These are phyloP conservation scores for Dillenia turbinata DNA, from an alignment of 164 flowering plant species.

Conservation along the genomic window DNA sequence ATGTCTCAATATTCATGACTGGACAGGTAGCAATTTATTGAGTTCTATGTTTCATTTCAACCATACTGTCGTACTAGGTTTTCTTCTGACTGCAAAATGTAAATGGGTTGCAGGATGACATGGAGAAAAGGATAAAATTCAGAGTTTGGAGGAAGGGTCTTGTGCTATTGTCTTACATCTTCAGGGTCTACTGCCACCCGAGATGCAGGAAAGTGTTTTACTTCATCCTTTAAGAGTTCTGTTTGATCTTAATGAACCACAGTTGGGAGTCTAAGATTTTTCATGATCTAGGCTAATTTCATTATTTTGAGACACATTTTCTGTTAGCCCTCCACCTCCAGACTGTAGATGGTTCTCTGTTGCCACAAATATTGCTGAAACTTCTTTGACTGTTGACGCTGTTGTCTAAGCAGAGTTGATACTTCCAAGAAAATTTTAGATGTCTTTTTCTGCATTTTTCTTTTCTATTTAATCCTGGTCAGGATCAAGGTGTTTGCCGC, in stretches of 20 bases:
- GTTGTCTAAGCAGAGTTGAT: constrained; percentile 70
- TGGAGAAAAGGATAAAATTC: constrained; percentile 84
- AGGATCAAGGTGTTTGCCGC: too few relatives aligned
- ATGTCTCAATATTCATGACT: constrained; percentile 91
- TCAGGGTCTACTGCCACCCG: constrained; percentile 86
- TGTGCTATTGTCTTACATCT: constrained; percentile 91
- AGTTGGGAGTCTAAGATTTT: neutral
- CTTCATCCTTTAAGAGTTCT: neutral
- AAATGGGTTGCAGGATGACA: constrained; percentile 35
- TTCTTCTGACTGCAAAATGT: constrained; percentile 4
- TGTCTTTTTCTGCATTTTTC: neutral
- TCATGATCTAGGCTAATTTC: neutral
- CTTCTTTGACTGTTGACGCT: constrained; percentile 98
- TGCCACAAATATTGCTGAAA: constrained; percentile 97
- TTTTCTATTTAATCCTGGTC: neutral
- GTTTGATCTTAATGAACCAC: neutral
- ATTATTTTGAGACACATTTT: constrained; percentile 1
- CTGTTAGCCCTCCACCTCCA: constrained; percentile 70
- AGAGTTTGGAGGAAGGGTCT: constrained; percentile 55
- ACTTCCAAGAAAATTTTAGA: neutral
- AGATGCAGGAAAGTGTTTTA: constrained; percentile 70
- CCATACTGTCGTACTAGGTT: neutral
- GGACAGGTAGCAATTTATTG: constrained; percentile 62
- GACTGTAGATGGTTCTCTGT: constrained; percentile 90
- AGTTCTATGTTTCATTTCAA: neutral